Evolutionary conservation across 1,284 basidiomycete species (phyloP), one percentile per base, ranked within the genome.

Genomic region (Apiotrichum gracile): DNA sequence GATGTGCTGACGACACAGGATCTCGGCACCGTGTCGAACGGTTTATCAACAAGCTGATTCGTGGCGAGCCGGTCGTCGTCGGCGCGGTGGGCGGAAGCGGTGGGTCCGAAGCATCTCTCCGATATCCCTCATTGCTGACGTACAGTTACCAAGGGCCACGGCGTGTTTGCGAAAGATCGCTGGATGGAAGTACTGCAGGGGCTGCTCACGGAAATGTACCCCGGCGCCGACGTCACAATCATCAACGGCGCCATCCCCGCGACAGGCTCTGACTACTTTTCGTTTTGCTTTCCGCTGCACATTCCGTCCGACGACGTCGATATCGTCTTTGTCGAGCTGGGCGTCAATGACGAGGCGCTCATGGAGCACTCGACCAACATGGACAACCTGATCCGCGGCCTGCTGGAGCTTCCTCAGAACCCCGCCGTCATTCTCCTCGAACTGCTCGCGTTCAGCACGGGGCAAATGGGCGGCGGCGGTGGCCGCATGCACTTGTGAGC

Each of bases 251-350:
- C 70, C 0, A 37, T 45, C 26, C 14, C 55, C 61, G 74, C 74
- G 0, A 71, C 68, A 13, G 74, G 74, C 1, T 69, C 67, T 13
- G 72, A 74, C 55, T 76, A 76, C 58, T 76, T 72, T 46, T 71
- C 68, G 4, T 72, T 69, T 56, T 76, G 74, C 56, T 73, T 74
- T 51, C 60, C 68, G 5, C 54, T 73, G 5, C 74, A 76, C 50
- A 71, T 75, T 16, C 55, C 55, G 4, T 62, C 69, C 4, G 29
- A 46, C 1, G 57, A 69, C 3, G 64, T 67, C 10, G 70, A 74
- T 40, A 54, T 75, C 5, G 65, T 76, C 33, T 45, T 75, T 21
- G 61, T 76, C 29, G 74, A 76, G 47, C 62, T 75, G 13, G 71
- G 64, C 2, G 64, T 76, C 47, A 76, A 76, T 52, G 74, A 76